Base-by-base conservation (phyloP, 108 stramenopile species). In the Cyclotella cryptica region DNA sequence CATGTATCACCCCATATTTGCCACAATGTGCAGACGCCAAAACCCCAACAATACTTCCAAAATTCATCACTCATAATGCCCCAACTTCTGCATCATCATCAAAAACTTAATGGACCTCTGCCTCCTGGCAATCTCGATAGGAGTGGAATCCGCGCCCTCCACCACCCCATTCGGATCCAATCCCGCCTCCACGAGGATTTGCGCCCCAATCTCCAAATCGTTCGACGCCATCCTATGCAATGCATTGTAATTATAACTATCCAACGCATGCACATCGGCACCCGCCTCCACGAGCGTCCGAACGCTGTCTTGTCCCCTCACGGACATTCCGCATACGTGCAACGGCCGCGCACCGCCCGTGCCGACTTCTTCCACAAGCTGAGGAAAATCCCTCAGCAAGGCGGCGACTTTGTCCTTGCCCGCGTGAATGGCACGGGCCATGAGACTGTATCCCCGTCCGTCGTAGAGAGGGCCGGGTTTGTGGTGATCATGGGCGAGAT, bases 181-280 rank as follows among this genome's bases (percentile, higher is more conserved):
- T 0, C 75, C 75, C 62, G 75, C 55, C 53, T 29, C n/a, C 21
- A 60, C 66, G 0, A 46, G 30, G 14, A 85, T 86, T 68, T 85
- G 76, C 0, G 85, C 89, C 17, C 91, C 91, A 59, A 86, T 71
- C 17, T 78, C 85, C 18, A 92, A 73, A 75, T 89, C 86, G 71
- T 92, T 92, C 46, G 86, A 87, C 24, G 91, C 91, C 91, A 92
- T 92, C 8, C 91, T 80, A 78, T 92, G 91, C 41, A 92, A 72
- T 26, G 91, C 85, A 60, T 85, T 89, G 67, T 88, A 89, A 26
- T 87, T 85, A 66, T 92, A 92, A 2, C 88, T 89, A 66, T 92
- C 89, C 58, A 87, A 74, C 4, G 84, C 67, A 53, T 83, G 52
- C 13, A 92, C 64, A 70, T 88, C 81, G 0, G 85, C 91, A 18